These are phyloP conservation scores for Apiospora hydei DNA, from an alignment of 2,329 filamentous ascomycete species.

Conservation along the genomic window DNA sequence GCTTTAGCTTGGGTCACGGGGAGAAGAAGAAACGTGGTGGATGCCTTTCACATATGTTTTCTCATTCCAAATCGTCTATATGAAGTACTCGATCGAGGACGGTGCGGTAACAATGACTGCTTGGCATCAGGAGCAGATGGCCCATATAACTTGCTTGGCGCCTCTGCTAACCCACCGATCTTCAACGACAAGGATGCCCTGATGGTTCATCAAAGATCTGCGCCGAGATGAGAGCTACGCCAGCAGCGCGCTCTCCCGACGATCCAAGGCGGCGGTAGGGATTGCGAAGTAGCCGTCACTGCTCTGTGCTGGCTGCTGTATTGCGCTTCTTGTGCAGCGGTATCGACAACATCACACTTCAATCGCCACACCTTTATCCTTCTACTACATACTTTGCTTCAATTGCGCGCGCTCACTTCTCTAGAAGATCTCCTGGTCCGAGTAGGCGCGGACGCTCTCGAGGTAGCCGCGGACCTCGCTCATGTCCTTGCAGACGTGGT, in stretches of 20 bases:
- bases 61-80: background rate
- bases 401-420: background rate
- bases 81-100: background rate
- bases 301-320: background rate
- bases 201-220: background rate
- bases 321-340: background rate
- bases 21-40: background rate
- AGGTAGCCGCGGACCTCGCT: constrained; percentile 50
- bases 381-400: too few relatives aligned
- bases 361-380: background rate
- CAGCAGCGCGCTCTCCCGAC: background rate
- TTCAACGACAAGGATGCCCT: background rate
- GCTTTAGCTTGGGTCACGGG: background rate
- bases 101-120: too few relatives aligned
- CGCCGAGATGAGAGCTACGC: background rate
- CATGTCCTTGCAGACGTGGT: constrained; percentile 52
- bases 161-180: background rate
- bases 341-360: background rate
- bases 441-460: constrained; percentile 53
- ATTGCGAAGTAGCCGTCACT: too few relatives aligned
- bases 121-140: background rate
- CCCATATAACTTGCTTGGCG: background rate
- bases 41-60: background rate
- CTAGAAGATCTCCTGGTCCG: constrained; percentile 53
- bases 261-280: too few relatives aligned